phyloP scores from a whole-genome alignment of 345 rosid species.

The Populus ilicifolia region DNA sequence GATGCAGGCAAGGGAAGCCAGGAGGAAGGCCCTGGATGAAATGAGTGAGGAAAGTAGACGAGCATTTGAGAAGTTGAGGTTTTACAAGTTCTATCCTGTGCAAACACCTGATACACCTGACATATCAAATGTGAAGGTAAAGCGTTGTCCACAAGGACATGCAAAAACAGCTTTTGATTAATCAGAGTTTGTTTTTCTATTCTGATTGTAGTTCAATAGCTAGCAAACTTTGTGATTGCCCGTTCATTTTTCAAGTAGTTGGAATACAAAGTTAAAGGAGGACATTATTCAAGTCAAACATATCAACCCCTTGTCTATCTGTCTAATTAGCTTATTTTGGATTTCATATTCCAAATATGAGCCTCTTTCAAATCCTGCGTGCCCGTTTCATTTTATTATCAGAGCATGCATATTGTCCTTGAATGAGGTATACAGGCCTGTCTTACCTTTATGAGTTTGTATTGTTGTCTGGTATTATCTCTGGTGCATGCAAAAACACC shows the following conservation, averaged over 20 bases:
- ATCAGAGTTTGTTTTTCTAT: not conserved
- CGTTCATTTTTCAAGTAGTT: not conserved
- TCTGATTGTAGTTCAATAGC: not conserved
- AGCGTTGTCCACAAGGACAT: not conserved
- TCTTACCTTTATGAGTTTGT: not conserved
- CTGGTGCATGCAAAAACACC: too few relatives aligned
- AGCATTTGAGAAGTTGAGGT: conserved; percentile 65
- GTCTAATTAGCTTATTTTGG: not conserved
- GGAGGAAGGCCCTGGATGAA: conserved; percentile 69
- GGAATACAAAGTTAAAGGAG: too few relatives aligned
- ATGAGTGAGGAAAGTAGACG: conserved; percentile 71
- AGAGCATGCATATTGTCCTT: too few relatives aligned
- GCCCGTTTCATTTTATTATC: too few relatives aligned
- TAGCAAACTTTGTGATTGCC: not conserved
- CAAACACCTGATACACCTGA: conserved; percentile 70
- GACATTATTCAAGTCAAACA: not conserved
- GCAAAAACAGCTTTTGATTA: not conserved
- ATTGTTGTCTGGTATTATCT: too few relatives aligned
- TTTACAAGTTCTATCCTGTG: conserved; percentile 93
- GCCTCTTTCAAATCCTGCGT: not conserved
- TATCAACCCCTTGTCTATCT: not conserved
- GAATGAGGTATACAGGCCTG: not conserved
- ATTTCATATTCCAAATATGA: not conserved
- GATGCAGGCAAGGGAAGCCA: conserved; percentile 77
- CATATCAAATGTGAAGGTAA: conserved; percentile 64